Percentiles rank a stretch among this genome's conserved stretches.
Conservation (phyloP, 78 protist species). For the slime mould (Dictyostelium discoideum) region DNA sequence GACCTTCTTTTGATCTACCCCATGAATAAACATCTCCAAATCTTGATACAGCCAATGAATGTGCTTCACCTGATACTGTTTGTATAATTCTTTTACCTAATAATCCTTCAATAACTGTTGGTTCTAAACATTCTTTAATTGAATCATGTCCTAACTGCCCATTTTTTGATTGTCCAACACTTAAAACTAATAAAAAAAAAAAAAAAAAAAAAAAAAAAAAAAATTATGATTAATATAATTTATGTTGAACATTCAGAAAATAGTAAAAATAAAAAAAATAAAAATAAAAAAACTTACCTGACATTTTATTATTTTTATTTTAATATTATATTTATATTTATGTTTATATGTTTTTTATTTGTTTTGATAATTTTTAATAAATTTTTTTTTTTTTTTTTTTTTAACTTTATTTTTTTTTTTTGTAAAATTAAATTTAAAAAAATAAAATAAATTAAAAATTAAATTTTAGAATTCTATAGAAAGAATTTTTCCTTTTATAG, state of each 20-base stretch:
- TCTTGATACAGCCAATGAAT: slow-evolving; percentile 47
- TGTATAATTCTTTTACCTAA: slow-evolving; percentile 59
- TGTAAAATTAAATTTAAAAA: background rate
- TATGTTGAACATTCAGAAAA: too few species aligned
- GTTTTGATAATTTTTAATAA: background rate
- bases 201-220: too few species aligned
- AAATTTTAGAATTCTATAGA: background rate
- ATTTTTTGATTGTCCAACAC: slow-evolving; percentile 58
- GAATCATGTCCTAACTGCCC: slow-evolving; percentile 55
- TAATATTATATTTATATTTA: background rate
- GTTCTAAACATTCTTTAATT: slow-evolving; percentile 67
- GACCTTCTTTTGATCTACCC: slow-evolving; percentile 80
- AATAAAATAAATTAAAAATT: background rate
- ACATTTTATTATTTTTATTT: background rate
- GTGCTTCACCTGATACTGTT: slow-evolving; percentile 66
- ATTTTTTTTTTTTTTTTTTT: background rate
- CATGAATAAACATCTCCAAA: slow-evolving; percentile 81
- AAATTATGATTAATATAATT: background rate
- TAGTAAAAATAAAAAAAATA: slow-evolving; percentile 18
- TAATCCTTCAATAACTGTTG: slow-evolving; percentile 56
- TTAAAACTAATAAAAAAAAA: background rate
- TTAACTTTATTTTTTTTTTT: background rate
- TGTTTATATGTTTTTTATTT: background rate
- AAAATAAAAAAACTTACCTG: background rate
- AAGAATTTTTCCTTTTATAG: background rate